Evolutionary conservation across 2,329 filamentous ascomycete species (phyloP), one percentile per base, ranked within the genome.

Genomic region (Trichophaea hybrida): DNA sequence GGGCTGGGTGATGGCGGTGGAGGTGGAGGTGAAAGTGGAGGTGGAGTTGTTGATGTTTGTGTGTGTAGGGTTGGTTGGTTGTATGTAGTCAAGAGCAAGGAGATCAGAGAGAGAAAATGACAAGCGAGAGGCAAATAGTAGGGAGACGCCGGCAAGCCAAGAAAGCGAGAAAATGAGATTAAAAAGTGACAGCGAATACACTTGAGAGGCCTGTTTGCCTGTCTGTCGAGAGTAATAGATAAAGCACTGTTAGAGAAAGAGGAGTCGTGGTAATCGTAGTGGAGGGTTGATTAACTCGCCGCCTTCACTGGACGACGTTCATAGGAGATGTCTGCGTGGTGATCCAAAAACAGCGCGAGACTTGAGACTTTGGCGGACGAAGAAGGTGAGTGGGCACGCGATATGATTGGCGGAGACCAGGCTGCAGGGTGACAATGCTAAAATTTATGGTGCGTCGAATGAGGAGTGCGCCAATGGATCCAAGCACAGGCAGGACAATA

Each of bases 11-110:
- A 51, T 44, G 53, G 34, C 12, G 50, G 50, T 62, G 48, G 58
- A 49, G 34, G 38, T 48, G 33, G 37, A 33, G 43, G 37, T 55
- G 43, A 44, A 58, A n/a, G 55, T 35, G 49, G 48, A 46, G 55
- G 40, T 48, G 52, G 52, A 49, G 52, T 52, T 33, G 48, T 53
- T 53, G 40, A 55, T 55, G 35, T 57, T 59, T 33, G 48, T 57
- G 44, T 53, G 52, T 24, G 59, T 54, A 40, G 58, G 38, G 58
- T 56, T 51, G 24, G 40, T 46, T 46, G 13, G 40, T 46, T 5
- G 40, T 46, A 5, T 5, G 40, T 46, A 46, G 40, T 46, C n/a
- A 46, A 17, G n/a, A 46, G 40, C 40, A 46, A 17, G 40, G 24
- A 12, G 24, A 24, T 51, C 48, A 31, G 59, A 17, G 55, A 48